Conservation (phyloP, 78 protist species). For the Isochrysis galbana region DNA sequence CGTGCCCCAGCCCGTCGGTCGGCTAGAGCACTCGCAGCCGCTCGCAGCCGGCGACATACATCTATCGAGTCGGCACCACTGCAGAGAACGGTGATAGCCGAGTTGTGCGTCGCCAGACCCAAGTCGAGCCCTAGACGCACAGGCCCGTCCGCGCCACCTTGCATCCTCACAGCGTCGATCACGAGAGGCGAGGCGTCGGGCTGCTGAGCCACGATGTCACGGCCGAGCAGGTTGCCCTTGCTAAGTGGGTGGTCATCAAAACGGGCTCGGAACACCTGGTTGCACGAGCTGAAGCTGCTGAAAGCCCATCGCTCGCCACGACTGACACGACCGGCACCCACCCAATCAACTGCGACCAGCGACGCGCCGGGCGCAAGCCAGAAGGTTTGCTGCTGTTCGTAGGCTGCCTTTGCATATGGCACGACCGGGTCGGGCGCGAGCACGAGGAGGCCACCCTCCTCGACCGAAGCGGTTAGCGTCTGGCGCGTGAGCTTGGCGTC, state of each 20-base stretch:
- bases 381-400: background rate
- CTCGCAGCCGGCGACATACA: background rate
- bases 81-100: background rate
- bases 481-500: background rate
- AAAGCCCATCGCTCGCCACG: background rate
- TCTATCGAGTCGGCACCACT: background rate
- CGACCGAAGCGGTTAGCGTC: background rate
- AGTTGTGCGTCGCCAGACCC: background rate
- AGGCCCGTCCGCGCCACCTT: background rate
- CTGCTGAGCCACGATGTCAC: no score
- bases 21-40: background rate
- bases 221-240: no score
- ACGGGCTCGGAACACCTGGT: no score
- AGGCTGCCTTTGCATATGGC: background rate
- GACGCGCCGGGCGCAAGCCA: background rate
- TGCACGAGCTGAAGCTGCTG: background rate
- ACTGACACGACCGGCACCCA: background rate
- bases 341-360: background rate
- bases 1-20: background rate
- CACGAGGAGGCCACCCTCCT: background rate
- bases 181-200: no score
- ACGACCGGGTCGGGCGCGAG: background rate
- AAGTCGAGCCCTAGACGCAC: background rate
- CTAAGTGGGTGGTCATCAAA: no score
- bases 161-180: background rate